Conservation (phyloP, 1,139 yeast genomes). For the Candida tetrigidarum region DNA sequence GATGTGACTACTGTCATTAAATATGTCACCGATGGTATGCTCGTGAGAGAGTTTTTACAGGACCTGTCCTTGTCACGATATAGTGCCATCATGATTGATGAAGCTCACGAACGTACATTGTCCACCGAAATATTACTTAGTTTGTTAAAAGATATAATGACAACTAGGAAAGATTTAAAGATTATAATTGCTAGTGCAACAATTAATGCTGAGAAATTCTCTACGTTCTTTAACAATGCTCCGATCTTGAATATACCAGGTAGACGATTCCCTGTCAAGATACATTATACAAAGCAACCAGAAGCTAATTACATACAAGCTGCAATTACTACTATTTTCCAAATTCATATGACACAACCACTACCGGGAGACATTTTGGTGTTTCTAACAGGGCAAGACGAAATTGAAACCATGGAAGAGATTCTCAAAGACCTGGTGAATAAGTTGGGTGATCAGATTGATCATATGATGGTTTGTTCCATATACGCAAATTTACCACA, state of each 20-base stretch:
- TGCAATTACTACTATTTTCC: slow-evolving; percentile 94
- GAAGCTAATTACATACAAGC: slow-evolving; percentile 95
- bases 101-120: slow-evolving; percentile 97
- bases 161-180: slow-evolving; percentile 84
- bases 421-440: slow-evolving; percentile 63
- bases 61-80: slow-evolving; percentile 82
- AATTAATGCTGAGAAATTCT: slow-evolving; percentile 95
- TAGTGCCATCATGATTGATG: slow-evolving; percentile 92
- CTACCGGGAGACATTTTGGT: slow-evolving; percentile 78
- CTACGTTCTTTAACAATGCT: slow-evolving; percentile 84
- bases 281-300: slow-evolving; percentile 94
- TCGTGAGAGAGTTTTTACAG: slow-evolving; percentile 95
- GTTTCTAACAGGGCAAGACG: slow-evolving; percentile 97
- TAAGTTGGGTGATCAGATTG: slow-evolving; percentile 69
- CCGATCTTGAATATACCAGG: slow-evolving; percentile 97
- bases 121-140: slow-evolving; percentile 99
- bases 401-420: slow-evolving; percentile 96
- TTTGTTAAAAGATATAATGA: slow-evolving; percentile 77
- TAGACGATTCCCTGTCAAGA: slow-evolving; percentile 96
- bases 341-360: slow-evolving; percentile 95
- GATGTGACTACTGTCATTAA: slow-evolving; percentile 74
- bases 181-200: slow-evolving; percentile 98
- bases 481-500: slow-evolving; percentile 97
- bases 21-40: slow-evolving; percentile 99
- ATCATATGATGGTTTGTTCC: slow-evolving; percentile 89